Percentiles rank a stretch among this genome's conserved stretches.
Evolutionary conservation across 179 eudicot genomes (phyloP).

Genomic region (Silene coronaria): DNA sequence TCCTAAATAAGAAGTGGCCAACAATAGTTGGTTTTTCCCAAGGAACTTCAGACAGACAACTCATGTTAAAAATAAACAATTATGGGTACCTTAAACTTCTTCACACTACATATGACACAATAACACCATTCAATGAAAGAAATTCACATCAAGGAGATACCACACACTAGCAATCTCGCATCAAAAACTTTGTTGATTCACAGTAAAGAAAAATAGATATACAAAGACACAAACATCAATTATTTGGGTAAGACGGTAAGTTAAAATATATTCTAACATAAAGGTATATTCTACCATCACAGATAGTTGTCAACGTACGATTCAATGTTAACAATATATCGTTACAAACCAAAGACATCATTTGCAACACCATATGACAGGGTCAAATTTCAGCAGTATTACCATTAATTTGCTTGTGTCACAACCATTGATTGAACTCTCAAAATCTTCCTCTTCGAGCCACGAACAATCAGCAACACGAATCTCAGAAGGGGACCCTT

Average conservation of each 20-base stretch:
- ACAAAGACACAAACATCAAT: not conserved
- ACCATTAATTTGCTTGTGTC: conserved; percentile 43
- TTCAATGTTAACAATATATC: not conserved
- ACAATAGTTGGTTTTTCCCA: not conserved
- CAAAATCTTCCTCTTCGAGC: conserved; percentile 63
- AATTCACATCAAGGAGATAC: not conserved
- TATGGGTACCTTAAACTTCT: not conserved
- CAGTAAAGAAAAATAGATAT: not conserved
- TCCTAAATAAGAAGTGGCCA: not conserved
- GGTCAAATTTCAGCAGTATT: not conserved
- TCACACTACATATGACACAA: not conserved
- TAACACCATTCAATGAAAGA: not conserved
- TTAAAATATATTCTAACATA: not conserved
- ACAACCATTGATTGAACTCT: conserved; percentile 37
- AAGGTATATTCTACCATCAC: not conserved
- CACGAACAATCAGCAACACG: conserved; percentile 85
- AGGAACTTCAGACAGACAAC: not conserved
- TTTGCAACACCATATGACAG: not conserved
- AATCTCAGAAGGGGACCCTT: conserved; percentile 70
- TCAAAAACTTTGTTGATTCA: not conserved
- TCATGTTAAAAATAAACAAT: not conserved
- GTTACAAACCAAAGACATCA: not conserved
- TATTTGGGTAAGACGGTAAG: not conserved
- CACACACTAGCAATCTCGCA: not conserved
- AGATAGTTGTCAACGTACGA: not conserved